Evolutionary conservation across 202 grass and related monocot genomes (phyloP).

Genomic region (Musa balbisiana): DNA sequence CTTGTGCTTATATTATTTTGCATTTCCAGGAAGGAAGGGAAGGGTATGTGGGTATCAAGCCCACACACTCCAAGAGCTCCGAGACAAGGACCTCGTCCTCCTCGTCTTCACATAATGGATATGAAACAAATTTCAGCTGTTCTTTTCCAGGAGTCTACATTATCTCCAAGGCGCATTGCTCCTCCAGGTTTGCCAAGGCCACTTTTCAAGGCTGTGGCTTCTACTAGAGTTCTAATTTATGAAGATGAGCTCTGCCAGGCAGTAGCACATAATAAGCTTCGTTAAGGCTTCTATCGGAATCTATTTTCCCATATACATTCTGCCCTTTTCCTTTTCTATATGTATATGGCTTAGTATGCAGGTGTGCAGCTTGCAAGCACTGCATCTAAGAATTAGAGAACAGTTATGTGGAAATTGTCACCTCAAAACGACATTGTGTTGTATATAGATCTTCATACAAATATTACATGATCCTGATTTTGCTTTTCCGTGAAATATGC

Average conservation of each 20-base stretch:
- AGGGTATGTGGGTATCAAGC: slow-evolving; percentile 31
- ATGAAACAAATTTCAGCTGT: slow-evolving; percentile 68
- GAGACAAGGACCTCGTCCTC: slow-evolving; percentile 48
- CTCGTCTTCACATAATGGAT: slow-evolving; percentile 49
- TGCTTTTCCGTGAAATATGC: not conserved
- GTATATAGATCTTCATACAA: not conserved
- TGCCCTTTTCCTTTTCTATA: not conserved
- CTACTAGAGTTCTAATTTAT: slow-evolving; percentile 52
- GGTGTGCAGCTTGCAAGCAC: slow-evolving; percentile 10
- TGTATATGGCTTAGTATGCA: slow-evolving; percentile 7
- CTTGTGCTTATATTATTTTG: slow-evolving; percentile 6
- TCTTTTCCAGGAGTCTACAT: slow-evolving; percentile 69
- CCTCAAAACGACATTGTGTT: not conserved
- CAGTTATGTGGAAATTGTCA: not conserved
- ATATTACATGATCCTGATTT: not conserved
- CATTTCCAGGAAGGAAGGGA: slow-evolving; percentile 39
- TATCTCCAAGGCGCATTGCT: slow-evolving; percentile 34
- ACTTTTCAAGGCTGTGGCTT: slow-evolving; percentile 46
- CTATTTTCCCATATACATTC: not conserved
- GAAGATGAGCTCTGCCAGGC: slow-evolving; percentile 94
- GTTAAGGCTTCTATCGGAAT: slow-evolving; percentile 33
- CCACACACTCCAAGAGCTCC: slow-evolving; percentile 68
- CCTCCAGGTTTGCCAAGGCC: slow-evolving; percentile 74
- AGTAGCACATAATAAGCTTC: slow-evolving; percentile 84
- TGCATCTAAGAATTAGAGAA: slow-evolving; percentile 9